Evolutionary conservation across 2,329 filamentous ascomycete species (phyloP).

Genomic region (Raffaelea arxii): DNA sequence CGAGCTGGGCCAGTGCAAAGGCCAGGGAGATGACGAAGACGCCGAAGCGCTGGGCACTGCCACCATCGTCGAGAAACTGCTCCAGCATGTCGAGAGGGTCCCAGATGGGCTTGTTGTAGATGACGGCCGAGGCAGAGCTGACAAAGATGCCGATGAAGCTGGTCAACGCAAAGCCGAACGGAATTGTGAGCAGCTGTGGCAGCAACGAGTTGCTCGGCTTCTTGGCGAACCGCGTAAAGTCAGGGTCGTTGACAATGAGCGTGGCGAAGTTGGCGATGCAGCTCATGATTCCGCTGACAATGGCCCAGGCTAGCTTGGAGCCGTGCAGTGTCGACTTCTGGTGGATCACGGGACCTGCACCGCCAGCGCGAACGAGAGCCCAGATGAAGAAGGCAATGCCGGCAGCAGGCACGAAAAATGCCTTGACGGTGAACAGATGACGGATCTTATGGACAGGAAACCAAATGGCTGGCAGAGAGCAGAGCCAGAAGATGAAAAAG

Average conservation of each 20-base stretch:
- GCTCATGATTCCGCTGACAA: conserved; percentile 79
- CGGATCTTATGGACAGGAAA: conserved; percentile 19
- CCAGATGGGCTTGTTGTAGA: conserved; percentile 61
- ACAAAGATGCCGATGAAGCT: conserved; percentile 78
- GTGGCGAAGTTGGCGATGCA: conserved; percentile 87
- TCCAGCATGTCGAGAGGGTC: conserved; percentile 60
- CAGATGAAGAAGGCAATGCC: conserved; percentile 81
- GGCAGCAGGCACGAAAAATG: conserved; percentile 73
- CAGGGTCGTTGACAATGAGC: conserved; percentile 71
- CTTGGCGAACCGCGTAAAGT: conserved; percentile 74
- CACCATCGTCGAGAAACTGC: conserved; percentile 58
- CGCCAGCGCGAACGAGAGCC: conserved; percentile 72
- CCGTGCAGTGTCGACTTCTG: conserved; percentile 29
- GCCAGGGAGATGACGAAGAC: conserved; percentile 64
- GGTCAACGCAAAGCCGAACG: conserved; percentile 63
- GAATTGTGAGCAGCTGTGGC: conserved; percentile 70
- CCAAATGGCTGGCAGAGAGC: conserved; percentile 18
- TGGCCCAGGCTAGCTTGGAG: conserved; percentile 59
- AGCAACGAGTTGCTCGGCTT: conserved; percentile 69
- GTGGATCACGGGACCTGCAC: conserved; percentile 71
- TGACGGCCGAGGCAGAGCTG: conserved; percentile 60
- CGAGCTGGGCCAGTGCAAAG: conserved; percentile 71
- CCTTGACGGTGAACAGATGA: conserved; percentile 59
- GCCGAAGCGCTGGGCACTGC: conserved; percentile 59
- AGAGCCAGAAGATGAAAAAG: conserved; percentile 18